A percentile compares a stretch with the other conserved stretches of the same genome.
Evolutionary conservation across 805 yeast genomes (phyloP).

Genomic region (Sugiyamaella americana): DNA sequence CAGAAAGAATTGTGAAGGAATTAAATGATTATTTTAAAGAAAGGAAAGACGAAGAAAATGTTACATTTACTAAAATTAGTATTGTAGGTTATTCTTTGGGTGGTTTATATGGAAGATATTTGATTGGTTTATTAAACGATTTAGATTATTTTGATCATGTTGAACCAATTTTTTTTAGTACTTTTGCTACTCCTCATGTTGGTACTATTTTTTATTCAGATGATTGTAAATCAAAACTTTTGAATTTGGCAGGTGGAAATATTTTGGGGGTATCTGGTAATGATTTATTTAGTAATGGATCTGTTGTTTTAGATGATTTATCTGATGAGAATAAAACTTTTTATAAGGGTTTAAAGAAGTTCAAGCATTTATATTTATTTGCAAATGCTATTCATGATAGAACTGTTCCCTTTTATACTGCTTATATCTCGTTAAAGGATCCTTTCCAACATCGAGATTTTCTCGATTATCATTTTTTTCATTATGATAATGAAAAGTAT

Average conservation of each 20-base stretch:
- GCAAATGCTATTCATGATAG: constrained; percentile 81
- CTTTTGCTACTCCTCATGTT: constrained; percentile 78
- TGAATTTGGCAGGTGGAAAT: constrained; percentile 50
- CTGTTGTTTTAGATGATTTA: constrained; percentile 44
- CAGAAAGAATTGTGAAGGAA: constrained; percentile 60
- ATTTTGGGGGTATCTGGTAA: constrained; percentile 63
- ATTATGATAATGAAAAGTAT: neutral
- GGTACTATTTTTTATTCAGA: constrained; percentile 48
- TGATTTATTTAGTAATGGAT: constrained; percentile 58
- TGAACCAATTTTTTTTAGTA: constrained; percentile 56
- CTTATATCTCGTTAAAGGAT: constrained; percentile 64
- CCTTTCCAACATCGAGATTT: constrained; percentile 62
- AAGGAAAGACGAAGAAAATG: constrained; percentile 33
- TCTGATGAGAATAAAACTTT: constrained; percentile 46
- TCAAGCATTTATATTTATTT: constrained; percentile 51
- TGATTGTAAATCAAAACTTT: constrained; percentile 27
- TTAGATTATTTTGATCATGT: constrained; percentile 48
- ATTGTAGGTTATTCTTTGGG: constrained; percentile 86
- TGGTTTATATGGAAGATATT: constrained; percentile 75
- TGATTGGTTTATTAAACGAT: constrained; percentile 59
- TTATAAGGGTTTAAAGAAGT: constrained; percentile 48
- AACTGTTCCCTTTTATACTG: constrained; percentile 80
- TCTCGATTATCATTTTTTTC: constrained; percentile 35
- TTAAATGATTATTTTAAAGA: constrained; percentile 37
- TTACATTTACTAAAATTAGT: constrained; percentile 54